Evolutionary conservation across 805 yeast genomes (phyloP).

Genomic region (Wickerhamiella bombiphila): DNA sequence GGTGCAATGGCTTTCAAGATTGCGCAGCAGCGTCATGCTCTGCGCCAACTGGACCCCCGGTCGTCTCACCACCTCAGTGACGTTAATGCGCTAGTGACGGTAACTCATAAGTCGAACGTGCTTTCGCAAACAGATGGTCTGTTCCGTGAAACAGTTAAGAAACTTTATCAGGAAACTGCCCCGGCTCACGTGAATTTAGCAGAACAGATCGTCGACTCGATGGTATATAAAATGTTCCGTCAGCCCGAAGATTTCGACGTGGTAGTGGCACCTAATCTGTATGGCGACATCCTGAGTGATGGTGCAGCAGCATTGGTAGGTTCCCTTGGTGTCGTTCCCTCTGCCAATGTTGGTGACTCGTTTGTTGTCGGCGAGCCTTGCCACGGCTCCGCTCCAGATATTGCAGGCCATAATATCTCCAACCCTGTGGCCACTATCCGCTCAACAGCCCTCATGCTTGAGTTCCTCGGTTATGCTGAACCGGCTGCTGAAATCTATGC

Average conservation of each 20-base stretch:
- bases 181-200: slow-evolving; percentile 47
- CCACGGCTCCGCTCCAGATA: slow-evolving; percentile 98
- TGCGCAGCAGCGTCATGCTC: slow-evolving; percentile 77
- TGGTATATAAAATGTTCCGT: slow-evolving; percentile 98
- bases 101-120: slow-evolving; percentile 94
- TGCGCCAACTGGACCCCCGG: slow-evolving; percentile 38
- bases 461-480: slow-evolving; percentile 79
- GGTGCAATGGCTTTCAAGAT: slow-evolving; percentile 86
- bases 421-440: slow-evolving; percentile 97
- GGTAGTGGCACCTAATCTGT: slow-evolving; percentile 95
- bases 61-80: slow-evolving; percentile 26
- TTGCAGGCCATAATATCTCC: slow-evolving; percentile 76
- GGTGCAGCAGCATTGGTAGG: slow-evolving; percentile 99
- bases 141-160: slow-evolving; percentile 75
- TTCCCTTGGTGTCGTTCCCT: slow-evolving; percentile 93
- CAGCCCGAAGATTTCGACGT: slow-evolving; percentile 97
- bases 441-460: slow-evolving; percentile 94
- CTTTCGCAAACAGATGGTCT: slow-evolving; percentile 85
- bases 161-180: slow-evolving; percentile 35
- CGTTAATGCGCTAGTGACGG: slow-evolving; percentile 62
- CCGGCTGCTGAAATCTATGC: slow-evolving; percentile 85
- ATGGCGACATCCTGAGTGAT: slow-evolving; percentile 92
- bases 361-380: slow-evolving; percentile 99
- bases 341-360: slow-evolving; percentile 92
- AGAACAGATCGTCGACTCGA: slow-evolving; percentile 97